Conservation (phyloP, 306 rosid species). For the Neltuma alba region DNA sequence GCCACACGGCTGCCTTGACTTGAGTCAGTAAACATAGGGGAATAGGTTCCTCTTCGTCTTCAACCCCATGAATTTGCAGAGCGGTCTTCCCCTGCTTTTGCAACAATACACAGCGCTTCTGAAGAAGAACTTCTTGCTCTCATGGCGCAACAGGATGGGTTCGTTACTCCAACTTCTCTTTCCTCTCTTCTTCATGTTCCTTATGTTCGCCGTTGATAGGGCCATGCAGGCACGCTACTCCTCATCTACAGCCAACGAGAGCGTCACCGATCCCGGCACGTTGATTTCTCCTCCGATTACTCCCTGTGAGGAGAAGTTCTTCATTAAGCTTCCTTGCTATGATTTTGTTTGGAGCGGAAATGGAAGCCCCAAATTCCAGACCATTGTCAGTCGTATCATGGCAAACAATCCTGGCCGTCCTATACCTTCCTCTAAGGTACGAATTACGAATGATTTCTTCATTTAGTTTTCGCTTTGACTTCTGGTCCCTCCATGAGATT, state of each 20-base stretch:
- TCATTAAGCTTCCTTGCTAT: conserved; percentile 59
- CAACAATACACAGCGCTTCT: conserved; percentile 66
- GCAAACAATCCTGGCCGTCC: conserved; percentile 70
- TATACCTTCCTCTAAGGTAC: conserved; percentile 55
- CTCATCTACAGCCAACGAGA: conserved; percentile 33
- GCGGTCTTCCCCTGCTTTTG: conserved; percentile 52
- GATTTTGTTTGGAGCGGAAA: conserved; percentile 84
- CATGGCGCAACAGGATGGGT: conserved; percentile 70
- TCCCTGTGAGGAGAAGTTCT: conserved; percentile 74
- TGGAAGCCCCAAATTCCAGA: conserved; percentile 36
- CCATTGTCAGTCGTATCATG: conserved; percentile 62
- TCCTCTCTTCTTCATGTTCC: conserved; percentile 66
- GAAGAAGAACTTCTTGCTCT: conserved; percentile 62
- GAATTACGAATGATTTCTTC: background rate
- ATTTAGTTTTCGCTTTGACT: no score
- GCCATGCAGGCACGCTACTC: conserved; percentile 46
- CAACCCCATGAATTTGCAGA: conserved; percentile 42
- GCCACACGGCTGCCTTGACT: no score
- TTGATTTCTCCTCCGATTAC: conserved; percentile 48
- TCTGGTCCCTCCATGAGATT: no score
- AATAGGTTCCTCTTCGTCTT: background rate
- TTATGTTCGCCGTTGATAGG: conserved; percentile 63
- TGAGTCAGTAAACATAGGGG: background rate
- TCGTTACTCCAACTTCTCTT: conserved; percentile 61
- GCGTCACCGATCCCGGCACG: conserved; percentile 42